Conservation (phyloP, 2,329 filamentous ascomycete species). For the Sphaceloma murrayae region DNA sequence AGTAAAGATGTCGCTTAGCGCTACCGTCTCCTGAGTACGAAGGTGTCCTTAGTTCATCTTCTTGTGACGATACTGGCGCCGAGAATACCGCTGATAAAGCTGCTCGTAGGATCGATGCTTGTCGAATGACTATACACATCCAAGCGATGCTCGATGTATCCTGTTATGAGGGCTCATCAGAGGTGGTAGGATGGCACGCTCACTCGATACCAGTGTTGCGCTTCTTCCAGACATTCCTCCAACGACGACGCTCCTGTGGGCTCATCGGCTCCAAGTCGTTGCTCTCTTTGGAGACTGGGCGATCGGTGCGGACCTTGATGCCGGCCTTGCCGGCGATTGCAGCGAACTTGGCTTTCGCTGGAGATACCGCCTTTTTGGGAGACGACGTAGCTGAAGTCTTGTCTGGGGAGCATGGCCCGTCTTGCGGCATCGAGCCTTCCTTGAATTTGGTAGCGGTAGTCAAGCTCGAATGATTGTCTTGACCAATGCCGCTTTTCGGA, state of each 20-base stretch:
- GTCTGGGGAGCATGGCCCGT: constrained; percentile 16
- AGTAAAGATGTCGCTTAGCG: constrained; percentile 11
- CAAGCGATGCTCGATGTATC: constrained; percentile 10
- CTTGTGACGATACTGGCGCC: neutral
- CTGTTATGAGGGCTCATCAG: neutral
- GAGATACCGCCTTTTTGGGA: constrained; percentile 26
- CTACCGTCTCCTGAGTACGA: no score
- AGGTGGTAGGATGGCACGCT: no score
- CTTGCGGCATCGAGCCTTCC: constrained; percentile 18
- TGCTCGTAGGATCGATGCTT: constrained; percentile 4
- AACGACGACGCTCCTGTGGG: constrained; percentile 25
- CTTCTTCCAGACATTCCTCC: constrained; percentile 28
- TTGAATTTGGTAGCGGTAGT: constrained; percentile 16
- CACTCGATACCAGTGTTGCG: constrained; percentile 18
- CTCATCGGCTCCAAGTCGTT: constrained; percentile 19
- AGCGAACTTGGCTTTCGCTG: constrained; percentile 39
- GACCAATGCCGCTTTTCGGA: no score
- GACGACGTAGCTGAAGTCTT: constrained; percentile 5
- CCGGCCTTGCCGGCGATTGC: constrained; percentile 39
- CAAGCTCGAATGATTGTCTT: no score
- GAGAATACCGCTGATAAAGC: neutral
- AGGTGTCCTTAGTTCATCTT: no score
- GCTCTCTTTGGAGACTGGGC: constrained; percentile 17
- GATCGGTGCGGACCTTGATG: constrained; percentile 25
- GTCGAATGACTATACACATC: constrained; percentile 1